Percentiles rank a stretch among this genome's conserved stretches.
Evolutionary conservation across 345 rosid species (phyloP).

Genomic region (Linum usitatissimum): DNA sequence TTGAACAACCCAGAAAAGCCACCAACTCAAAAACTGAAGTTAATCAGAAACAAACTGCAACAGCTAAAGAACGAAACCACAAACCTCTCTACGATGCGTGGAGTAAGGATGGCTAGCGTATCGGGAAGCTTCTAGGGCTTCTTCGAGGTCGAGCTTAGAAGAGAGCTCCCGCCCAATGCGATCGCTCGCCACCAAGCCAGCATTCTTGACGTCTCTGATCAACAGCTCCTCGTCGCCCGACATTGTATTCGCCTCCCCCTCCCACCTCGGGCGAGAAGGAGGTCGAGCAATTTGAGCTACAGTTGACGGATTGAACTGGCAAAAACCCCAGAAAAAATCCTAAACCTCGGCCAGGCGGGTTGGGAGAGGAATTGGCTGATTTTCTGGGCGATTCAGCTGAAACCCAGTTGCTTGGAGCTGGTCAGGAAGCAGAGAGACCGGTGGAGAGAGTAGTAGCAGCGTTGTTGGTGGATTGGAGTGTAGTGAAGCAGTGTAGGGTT

Average conservation of each 20-base stretch:
- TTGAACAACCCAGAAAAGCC: no score
- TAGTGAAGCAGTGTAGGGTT: not conserved
- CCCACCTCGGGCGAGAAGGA: not conserved
- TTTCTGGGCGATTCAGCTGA: not conserved
- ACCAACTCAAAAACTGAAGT: not conserved
- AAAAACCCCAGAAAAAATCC: not conserved
- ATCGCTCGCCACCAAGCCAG: conserved; percentile 66
- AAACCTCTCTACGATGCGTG: conserved; percentile 78
- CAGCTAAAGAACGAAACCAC: not conserved
- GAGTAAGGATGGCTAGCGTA: conserved; percentile 90
- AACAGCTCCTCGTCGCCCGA: conserved; percentile 69
- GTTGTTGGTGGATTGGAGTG: not conserved
- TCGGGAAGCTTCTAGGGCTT: conserved; percentile 83
- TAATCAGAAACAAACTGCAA: not conserved
- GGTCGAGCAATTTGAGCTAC: not conserved
- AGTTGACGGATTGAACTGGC: not conserved
- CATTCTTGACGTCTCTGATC: conserved; percentile 73
- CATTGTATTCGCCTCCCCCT: conserved; percentile 24
- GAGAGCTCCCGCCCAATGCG: conserved; percentile 78
- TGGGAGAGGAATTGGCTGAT: not conserved
- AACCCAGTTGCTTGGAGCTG: not conserved
- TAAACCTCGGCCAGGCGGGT: not conserved
- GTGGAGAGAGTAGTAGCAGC: not conserved
- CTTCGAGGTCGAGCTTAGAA: conserved; percentile 77
- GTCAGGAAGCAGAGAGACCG: not conserved